Percentiles rank a stretch among this genome's conserved stretches.
Evolutionary conservation across 225 moss, liverwort and hornwort species (phyloP).

Genomic region (Marchantia paleacea): DNA sequence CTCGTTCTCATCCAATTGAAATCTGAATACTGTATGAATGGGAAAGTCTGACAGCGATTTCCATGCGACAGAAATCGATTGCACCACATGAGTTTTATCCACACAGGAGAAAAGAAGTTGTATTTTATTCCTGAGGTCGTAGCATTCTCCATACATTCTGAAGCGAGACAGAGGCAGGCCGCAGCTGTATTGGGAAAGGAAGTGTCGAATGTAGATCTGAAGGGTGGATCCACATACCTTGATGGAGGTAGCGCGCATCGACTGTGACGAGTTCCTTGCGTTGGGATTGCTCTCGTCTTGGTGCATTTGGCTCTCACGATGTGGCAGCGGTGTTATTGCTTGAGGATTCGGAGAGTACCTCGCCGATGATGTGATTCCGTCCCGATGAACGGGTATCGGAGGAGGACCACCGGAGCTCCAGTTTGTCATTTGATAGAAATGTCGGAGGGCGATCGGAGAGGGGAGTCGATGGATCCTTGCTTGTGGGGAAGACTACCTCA

Average conservation of each 20-base stretch:
- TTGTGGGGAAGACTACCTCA: conserved; percentile 17
- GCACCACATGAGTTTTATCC: neutral
- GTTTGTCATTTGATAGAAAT: neutral
- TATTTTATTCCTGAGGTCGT: neutral
- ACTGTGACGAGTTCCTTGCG: neutral
- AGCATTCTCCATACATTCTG: neutral
- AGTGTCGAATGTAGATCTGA: neutral
- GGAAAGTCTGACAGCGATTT: neutral
- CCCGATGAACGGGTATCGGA: neutral
- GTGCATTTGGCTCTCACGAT: neutral
- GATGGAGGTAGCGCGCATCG: neutral
- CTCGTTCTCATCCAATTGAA: conserved; percentile 14
- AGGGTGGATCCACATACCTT: neutral
- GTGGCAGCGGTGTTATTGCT: neutral
- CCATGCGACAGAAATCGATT: neutral
- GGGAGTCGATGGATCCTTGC: conserved; percentile 3
- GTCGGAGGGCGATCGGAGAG: neutral
- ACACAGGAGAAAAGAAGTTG: neutral
- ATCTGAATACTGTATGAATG: neutral
- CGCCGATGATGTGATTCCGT: neutral
- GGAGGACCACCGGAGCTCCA: no score
- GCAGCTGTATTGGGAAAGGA: neutral
- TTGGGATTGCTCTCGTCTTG: neutral
- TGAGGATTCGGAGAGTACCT: neutral
- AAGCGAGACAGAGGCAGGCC: neutral